Conservation (phyloP, 345 rosid species). For the Sisymbrium irio region DNA sequence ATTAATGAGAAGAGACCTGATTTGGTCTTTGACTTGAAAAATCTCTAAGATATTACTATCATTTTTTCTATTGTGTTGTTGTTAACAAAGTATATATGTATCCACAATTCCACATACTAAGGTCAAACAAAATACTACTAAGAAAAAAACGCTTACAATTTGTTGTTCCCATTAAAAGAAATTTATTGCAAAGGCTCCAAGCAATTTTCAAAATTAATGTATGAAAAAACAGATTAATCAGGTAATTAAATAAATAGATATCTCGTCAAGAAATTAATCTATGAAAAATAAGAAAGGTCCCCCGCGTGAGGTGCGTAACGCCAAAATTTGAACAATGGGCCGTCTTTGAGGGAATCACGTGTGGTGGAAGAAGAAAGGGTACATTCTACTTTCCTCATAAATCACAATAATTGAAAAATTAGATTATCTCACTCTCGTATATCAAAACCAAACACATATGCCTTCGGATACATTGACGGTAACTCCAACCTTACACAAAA, state of each 20-base stretch:
- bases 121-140: neutral
- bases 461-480: neutral
- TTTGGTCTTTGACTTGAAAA: conserved; percentile 10
- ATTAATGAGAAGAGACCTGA: neutral
- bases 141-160: neutral
- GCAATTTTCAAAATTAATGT: neutral
- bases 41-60: neutral
- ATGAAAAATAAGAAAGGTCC: neutral
- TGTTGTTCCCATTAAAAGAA: neutral
- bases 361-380: conserved; percentile 2
- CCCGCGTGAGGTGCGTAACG: conserved; percentile 2
- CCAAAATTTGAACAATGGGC: conserved; percentile 15
- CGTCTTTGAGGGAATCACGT: conserved; percentile 24
- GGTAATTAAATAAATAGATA: neutral
- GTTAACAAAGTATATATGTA: neutral
- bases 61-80: neutral
- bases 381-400: neutral
- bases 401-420: neutral
- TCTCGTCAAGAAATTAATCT: neutral
- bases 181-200: neutral
- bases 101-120: neutral
- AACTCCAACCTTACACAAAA: no score
- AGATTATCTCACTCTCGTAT: neutral
- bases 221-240: neutral
- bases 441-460: neutral